These are phyloP conservation scores for Colletotrichum godetiae DNA, from an alignment of 2,329 filamentous ascomycete species.

Conservation along the genomic window DNA sequence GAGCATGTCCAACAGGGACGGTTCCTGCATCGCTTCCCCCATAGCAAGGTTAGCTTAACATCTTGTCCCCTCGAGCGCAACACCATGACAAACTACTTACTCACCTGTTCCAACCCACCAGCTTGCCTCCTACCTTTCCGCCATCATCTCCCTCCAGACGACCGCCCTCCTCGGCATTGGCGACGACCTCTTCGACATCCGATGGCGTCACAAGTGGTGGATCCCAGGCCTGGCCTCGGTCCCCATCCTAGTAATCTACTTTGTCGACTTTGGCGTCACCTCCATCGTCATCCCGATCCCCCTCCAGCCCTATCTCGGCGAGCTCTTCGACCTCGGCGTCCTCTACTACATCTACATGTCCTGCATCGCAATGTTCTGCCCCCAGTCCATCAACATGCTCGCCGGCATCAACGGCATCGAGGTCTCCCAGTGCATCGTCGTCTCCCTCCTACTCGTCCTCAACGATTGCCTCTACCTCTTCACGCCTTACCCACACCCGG, in stretches of 20 bases:
- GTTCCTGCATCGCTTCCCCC: slow-evolving; percentile 90
- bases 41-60: slow-evolving; percentile 78
- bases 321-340: slow-evolving; percentile 83
- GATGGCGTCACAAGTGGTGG: slow-evolving; percentile 99
- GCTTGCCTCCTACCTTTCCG: slow-evolving; percentile 95
- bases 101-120: slow-evolving; percentile 48
- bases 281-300: slow-evolving; percentile 91
- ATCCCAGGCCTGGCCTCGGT: slow-evolving; percentile 95
- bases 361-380: slow-evolving; percentile 94
- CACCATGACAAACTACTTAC: not conserved
- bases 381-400: slow-evolving; percentile 99
- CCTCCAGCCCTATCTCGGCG: slow-evolving; percentile 85
- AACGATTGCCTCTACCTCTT: slow-evolving; percentile 93
- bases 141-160: slow-evolving; percentile 90
- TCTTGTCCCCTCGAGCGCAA: not conserved
- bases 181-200: slow-evolving; percentile 97
- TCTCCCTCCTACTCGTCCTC: slow-evolving; percentile 83
- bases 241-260: slow-evolving; percentile 95
- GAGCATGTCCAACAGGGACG: slow-evolving; percentile 83
- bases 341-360: slow-evolving; percentile 98
- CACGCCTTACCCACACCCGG: slow-evolving; percentile 87
- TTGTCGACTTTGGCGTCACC: slow-evolving; percentile 97
- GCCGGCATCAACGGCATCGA: slow-evolving; percentile 99
- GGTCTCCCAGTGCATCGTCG: slow-evolving; percentile 91
- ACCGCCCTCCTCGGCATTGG: slow-evolving; percentile 92